Percentiles rank a stretch among this genome's conserved stretches.
Evolutionary conservation across 805 yeast genomes (phyloP).

Genomic region (Ogataea pilisensis): DNA sequence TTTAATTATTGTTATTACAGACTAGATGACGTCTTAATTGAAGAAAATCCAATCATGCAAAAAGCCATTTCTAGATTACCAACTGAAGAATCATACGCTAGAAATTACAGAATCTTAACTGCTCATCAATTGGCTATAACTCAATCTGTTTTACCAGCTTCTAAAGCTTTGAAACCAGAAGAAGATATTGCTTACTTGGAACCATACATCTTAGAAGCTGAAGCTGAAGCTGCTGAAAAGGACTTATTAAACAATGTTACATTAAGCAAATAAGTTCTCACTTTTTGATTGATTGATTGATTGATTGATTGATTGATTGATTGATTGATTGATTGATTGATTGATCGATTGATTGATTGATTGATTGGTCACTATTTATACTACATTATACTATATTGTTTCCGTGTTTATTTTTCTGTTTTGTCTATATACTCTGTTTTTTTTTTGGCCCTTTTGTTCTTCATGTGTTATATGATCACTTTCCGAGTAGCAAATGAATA

Average conservation of each 20-base stretch:
- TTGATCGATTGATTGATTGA: too few relatives aligned
- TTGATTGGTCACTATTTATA: too few relatives aligned
- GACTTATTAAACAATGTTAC: constrained; percentile 78
- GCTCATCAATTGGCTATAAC: constrained; percentile 86
- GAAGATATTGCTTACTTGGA: constrained; percentile 80
- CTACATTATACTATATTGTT: not conserved
- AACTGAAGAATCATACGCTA: constrained; percentile 76
- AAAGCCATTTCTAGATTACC: constrained; percentile 88
- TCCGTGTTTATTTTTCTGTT: not conserved
- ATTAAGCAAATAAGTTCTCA: constrained; percentile 1
- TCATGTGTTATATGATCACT: too few relatives aligned
- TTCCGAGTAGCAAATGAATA: too few relatives aligned
- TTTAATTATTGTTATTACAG: constrained; percentile 28
- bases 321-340: too few relatives aligned
- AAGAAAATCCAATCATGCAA: constrained; percentile 83
- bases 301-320: too few relatives aligned
- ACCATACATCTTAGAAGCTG: constrained; percentile 91
- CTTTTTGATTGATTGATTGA: too few relatives aligned
- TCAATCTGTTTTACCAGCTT: constrained; percentile 79
- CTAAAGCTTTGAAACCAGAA: constrained; percentile 71
- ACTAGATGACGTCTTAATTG: constrained; percentile 81
- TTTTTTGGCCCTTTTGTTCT: not conserved
- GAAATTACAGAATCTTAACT: constrained; percentile 87
- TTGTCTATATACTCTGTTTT: not conserved
- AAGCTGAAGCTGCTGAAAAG: constrained; percentile 86